Conservation (phyloP, 805 yeast genomes). For the Kuraishia ogatae region DNA sequence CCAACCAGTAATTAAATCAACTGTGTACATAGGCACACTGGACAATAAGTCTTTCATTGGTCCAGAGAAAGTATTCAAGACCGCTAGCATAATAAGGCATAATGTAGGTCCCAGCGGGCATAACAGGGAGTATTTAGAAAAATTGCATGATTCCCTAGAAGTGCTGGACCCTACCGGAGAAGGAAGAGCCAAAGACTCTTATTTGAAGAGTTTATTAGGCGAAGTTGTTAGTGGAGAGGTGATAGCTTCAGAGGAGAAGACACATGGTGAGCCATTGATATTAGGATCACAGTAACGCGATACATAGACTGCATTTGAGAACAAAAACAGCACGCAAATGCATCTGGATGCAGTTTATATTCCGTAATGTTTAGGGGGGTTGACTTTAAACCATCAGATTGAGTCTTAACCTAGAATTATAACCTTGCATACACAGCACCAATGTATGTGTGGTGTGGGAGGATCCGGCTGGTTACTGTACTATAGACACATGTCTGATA, state of each 20-base stretch:
- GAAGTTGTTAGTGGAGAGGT: background rate
- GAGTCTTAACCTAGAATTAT: no score
- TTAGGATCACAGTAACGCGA: background rate
- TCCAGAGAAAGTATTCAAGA: constrained; percentile 50
- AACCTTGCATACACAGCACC: no score
- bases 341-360: no score
- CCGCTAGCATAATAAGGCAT: constrained; percentile 52
- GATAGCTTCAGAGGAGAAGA: background rate
- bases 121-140: constrained; percentile 61
- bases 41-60: constrained; percentile 81
- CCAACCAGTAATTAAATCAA: constrained; percentile 38
- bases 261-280: background rate
- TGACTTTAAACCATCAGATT: no score
- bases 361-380: no score
- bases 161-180: constrained; percentile 25
- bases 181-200: constrained; percentile 25
- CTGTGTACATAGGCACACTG: constrained; percentile 76
- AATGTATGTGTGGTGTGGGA: no score
- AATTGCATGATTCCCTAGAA: constrained; percentile 40
- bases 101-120: constrained; percentile 77
- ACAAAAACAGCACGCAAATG: no score
- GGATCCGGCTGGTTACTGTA: no score
- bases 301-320: no score
- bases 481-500: no score
- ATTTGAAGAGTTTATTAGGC: constrained; percentile 21